A percentile compares a stretch with the other conserved stretches of the same genome.
These are phyloP conservation scores for Hericium erinaceus DNA, from an alignment of 768 basidiomycete genomes.

Conservation along the genomic window DNA sequence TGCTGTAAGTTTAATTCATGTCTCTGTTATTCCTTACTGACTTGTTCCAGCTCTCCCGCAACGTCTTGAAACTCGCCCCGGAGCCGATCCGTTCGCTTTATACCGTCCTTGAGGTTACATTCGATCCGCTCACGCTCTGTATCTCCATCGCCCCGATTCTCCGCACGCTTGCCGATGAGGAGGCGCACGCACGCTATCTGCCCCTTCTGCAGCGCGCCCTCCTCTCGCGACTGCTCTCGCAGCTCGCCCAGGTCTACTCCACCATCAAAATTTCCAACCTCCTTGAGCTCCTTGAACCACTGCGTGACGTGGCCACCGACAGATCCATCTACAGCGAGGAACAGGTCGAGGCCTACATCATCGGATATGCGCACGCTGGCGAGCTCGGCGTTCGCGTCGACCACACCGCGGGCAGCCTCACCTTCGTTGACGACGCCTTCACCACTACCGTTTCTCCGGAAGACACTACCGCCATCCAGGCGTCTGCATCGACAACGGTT, in stretches of 20 bases:
- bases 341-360: slow-evolving; percentile 83
- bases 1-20: slow-evolving; percentile 46
- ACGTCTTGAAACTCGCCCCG: slow-evolving; percentile 75
- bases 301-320: slow-evolving; percentile 41
- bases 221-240: slow-evolving; percentile 81
- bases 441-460: slow-evolving; percentile 23
- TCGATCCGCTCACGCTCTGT: slow-evolving; percentile 87
- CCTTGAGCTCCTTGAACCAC: slow-evolving; percentile 68
- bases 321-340: slow-evolving; percentile 50
- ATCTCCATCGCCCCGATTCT: slow-evolving; percentile 72
- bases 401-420: slow-evolving; percentile 77
- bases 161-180: slow-evolving; percentile 40
- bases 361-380: slow-evolving; percentile 82
- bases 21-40: neutral
- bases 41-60: slow-evolving; percentile 55
- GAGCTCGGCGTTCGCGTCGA: slow-evolving; percentile 84
- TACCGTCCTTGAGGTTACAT: slow-evolving; percentile 83
- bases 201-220: slow-evolving; percentile 87
- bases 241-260: slow-evolving; percentile 89
- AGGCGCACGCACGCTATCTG: slow-evolving; percentile 71
- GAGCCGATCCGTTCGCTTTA: slow-evolving; percentile 68
- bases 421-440: slow-evolving; percentile 76
- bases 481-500: slow-evolving; percentile 61
- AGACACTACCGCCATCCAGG: slow-evolving; percentile 47
- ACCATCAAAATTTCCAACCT: slow-evolving; percentile 75